Evolutionary conservation across 1,139 yeast genomes (phyloP).

Genomic region (Geotrichum fermentans): DNA sequence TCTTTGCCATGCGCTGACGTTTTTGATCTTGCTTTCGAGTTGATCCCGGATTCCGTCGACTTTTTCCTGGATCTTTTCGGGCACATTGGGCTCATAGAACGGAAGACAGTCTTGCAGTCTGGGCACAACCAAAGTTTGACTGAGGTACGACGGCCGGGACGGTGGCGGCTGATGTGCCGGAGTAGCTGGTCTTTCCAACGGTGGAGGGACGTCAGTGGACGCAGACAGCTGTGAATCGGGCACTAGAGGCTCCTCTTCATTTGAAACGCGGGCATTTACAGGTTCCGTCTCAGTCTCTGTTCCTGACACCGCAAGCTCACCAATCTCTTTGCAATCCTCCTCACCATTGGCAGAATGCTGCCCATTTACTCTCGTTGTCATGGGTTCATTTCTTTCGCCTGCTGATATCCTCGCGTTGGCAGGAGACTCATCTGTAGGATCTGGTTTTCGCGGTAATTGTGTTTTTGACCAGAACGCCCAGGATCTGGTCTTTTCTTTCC

Average conservation of each 20-base stretch:
- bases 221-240: no score
- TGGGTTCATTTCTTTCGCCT: no score
- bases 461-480: constrained; percentile 3
- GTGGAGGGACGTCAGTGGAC: background rate
- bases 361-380: no score
- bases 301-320: background rate
- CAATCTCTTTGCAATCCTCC: background rate
- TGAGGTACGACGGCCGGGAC: background rate
- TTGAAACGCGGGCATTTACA: background rate
- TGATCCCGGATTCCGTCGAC: background rate
- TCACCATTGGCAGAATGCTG: background rate
- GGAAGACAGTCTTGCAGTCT: constrained; percentile 1
- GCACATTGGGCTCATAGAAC: background rate
- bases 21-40: background rate
- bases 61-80: background rate
- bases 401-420: no score
- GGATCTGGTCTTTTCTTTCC: background rate
- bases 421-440: no score
- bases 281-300: background rate
- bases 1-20: background rate
- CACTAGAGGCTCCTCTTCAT: no score
- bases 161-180: no score
- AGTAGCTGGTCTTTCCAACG: background rate
- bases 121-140: background rate
- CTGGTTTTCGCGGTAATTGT: no score